Evolutionary conservation across 2,329 filamentous ascomycete species (phyloP).

Genomic region (Ophiognomonia clavigignenti-juglandacearum): DNA sequence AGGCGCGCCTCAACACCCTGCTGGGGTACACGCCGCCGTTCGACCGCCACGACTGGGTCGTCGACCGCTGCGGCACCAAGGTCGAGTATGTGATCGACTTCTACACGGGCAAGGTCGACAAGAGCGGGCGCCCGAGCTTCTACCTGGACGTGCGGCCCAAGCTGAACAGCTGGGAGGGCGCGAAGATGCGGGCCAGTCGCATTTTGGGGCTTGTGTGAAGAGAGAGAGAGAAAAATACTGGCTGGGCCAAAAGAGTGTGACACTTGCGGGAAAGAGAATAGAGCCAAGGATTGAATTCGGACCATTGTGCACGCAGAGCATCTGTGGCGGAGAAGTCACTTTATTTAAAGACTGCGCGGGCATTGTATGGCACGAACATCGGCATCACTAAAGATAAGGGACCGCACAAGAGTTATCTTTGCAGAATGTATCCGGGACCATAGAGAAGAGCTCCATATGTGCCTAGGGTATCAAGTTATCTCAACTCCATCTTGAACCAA

Average conservation of each 20-base stretch:
- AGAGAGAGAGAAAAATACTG: background rate
- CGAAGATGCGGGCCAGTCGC: slow-evolving; percentile 58
- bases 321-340: too few relatives aligned
- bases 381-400: too few relatives aligned
- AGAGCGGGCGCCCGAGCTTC: slow-evolving; percentile 48
- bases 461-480: background rate
- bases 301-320: too few relatives aligned
- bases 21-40: slow-evolving; percentile 90
- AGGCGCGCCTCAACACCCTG: slow-evolving; percentile 74
- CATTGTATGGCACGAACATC: too few relatives aligned
- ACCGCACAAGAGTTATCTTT: too few relatives aligned
- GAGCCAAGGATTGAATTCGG: too few relatives aligned
- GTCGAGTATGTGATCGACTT: slow-evolving; percentile 98
- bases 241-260: too few relatives aligned
- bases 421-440: background rate
- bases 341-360: too few relatives aligned
- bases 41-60: slow-evolving; percentile 95
- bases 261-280: too few relatives aligned
- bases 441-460: background rate
- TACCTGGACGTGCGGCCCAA: slow-evolving; percentile 66
- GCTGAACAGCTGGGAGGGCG: slow-evolving; percentile 62
- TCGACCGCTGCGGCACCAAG: slow-evolving; percentile 80
- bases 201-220: slow-evolving; percentile 44
- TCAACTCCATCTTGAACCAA: background rate
- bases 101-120: slow-evolving; percentile 65